These are phyloP conservation scores for Geotrichum fermentans DNA, from an alignment of 1,139 yeast genomes.

Conservation along the genomic window DNA sequence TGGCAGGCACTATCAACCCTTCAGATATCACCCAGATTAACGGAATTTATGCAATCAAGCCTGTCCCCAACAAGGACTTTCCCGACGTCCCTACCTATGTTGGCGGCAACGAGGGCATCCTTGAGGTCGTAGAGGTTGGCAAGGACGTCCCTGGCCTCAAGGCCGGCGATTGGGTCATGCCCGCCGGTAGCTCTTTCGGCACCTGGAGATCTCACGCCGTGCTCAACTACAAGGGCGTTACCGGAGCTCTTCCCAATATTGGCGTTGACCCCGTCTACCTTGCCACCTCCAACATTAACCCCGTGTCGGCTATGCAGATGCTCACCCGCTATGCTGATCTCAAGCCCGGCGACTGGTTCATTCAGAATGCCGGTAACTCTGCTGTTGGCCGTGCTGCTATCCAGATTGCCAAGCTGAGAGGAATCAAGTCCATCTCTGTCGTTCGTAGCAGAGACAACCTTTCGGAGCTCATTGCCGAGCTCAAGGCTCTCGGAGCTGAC, in stretches of 20 bases:
- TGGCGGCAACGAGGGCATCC: slow-evolving; percentile 92
- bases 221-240: slow-evolving; percentile 20
- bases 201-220: slow-evolving; percentile 89
- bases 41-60: slow-evolving; percentile 90
- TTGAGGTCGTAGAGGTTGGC: slow-evolving; percentile 77
- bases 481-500: slow-evolving; percentile 70
- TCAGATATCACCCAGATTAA: slow-evolving; percentile 86
- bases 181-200: slow-evolving; percentile 77
- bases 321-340: slow-evolving; percentile 64
- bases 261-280: slow-evolving; percentile 13
- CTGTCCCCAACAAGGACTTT: slow-evolving; percentile 51
- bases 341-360: slow-evolving; percentile 79
- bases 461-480: slow-evolving; percentile 55
- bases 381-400: slow-evolving; percentile 91
- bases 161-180: slow-evolving; percentile 88
- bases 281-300: slow-evolving; percentile 53
- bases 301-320: slow-evolving; percentile 88
- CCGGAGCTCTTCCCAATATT: background rate
- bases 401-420: slow-evolving; percentile 75
- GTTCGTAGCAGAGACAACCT: slow-evolving; percentile 80
- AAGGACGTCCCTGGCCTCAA: slow-evolving; percentile 41
- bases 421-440: slow-evolving; percentile 78
- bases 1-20: slow-evolving; percentile 91
- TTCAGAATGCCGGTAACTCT: slow-evolving; percentile 94
- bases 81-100: slow-evolving; percentile 63